Conservation (phyloP, 129 eudicot genomes). For the Chrysanthemum lavandulifolium region DNA sequence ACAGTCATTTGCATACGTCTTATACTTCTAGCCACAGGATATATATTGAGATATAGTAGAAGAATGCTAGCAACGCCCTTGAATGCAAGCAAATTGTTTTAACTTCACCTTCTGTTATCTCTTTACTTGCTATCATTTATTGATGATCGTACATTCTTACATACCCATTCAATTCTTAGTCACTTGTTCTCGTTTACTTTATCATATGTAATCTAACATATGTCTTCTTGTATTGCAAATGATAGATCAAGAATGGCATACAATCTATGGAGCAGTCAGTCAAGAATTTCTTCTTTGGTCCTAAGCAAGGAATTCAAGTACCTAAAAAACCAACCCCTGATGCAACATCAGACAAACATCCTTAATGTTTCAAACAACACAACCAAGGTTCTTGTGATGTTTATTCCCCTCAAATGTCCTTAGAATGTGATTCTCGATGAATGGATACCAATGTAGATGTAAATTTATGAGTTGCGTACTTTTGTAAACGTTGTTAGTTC, state of each 20-base stretch:
- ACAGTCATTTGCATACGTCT: neutral
- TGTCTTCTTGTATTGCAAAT: slow-evolving; percentile 24
- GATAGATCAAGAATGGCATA: slow-evolving; percentile 61
- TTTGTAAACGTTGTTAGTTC: slow-evolving; percentile 21
- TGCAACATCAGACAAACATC: slow-evolving; percentile 40
- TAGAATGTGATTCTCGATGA: slow-evolving; percentile 25
- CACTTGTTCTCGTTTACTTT: neutral
- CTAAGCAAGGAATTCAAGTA: slow-evolving; percentile 41
- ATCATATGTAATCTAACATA: slow-evolving; percentile 15
- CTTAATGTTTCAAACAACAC: slow-evolving; percentile 22
- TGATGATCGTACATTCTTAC: neutral
- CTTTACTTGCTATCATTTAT: neutral
- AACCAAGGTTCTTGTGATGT: slow-evolving; percentile 4
- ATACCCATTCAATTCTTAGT: too few relatives aligned
- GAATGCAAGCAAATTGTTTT: too few relatives aligned
- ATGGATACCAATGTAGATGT: slow-evolving; percentile 12
- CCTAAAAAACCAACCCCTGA: slow-evolving; percentile 33
- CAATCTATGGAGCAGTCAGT: slow-evolving; percentile 60
- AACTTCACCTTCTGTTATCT: neutral
- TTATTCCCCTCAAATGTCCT: neutral
- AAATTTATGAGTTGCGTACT: slow-evolving; percentile 10
- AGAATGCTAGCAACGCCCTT: too few relatives aligned
- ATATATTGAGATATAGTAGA: neutral
- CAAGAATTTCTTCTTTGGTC: slow-evolving; percentile 63
- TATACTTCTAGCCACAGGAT: neutral